phyloP scores from a whole-genome alignment of 495 filamentous ascomycete species.

The Annulohypoxylon bovei region DNA sequence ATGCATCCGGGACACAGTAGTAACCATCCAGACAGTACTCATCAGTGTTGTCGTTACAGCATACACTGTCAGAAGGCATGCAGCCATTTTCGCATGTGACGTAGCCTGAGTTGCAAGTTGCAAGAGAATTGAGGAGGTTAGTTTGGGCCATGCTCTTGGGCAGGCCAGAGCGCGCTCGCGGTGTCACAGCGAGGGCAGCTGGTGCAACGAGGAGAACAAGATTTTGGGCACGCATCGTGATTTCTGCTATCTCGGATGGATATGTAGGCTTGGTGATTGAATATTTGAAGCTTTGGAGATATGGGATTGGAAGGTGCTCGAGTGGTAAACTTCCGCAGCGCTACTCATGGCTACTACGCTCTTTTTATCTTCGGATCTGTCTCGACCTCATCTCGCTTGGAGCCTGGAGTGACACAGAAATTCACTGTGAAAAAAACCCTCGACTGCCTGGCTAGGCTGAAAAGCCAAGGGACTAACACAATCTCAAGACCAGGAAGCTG shows the following conservation, averaged over 20 bases:
- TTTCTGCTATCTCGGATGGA: not conserved
- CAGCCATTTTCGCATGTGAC: conserved; percentile 30
- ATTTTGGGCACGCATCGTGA: conserved; percentile 30
- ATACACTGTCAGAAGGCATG: conserved; percentile 24
- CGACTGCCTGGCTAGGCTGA: conserved; percentile 26
- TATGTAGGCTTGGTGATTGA: not conserved
- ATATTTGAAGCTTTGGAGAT: not conserved
- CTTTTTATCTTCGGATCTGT: conserved; percentile 30
- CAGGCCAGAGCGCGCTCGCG: conserved; percentile 23
- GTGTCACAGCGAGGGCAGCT: conserved; percentile 22
- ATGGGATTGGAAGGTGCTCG: not conserved
- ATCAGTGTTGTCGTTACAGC: conserved; percentile 41
- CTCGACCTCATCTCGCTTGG: conserved; percentile 16
- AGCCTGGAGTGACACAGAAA: conserved; percentile 1
- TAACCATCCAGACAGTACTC: conserved; percentile 40
- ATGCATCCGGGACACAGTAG: conserved; percentile 37
- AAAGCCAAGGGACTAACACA: conserved; percentile 29
- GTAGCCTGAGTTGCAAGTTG: conserved; percentile 23
- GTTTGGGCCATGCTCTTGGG: conserved; percentile 34
- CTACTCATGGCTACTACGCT: not conserved
- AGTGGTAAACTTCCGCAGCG: not conserved
- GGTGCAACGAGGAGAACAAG: conserved; percentile 30
- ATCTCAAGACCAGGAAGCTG: conserved; percentile 20
- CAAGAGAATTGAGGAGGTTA: conserved; percentile 23
- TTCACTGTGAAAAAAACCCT: conserved; percentile 10